Evolutionary conservation across 805 yeast genomes (phyloP).

Genomic region (Dipodascus geniculatus): DNA sequence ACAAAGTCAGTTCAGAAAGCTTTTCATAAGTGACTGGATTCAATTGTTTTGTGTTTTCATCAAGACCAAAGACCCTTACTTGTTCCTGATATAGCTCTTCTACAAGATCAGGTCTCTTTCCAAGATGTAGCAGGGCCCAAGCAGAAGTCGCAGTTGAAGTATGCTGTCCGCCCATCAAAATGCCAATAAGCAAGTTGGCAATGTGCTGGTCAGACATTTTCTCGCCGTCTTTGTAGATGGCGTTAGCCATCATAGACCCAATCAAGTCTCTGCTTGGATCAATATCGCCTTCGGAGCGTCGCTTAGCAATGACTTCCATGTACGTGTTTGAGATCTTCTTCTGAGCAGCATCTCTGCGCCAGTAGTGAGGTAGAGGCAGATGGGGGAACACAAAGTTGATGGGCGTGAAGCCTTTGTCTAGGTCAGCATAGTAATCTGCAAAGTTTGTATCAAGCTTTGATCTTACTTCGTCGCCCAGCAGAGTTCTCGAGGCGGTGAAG

Average conservation of each 20-base stretch:
- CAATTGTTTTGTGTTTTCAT: slow-evolving; percentile 15
- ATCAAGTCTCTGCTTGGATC: slow-evolving; percentile 74
- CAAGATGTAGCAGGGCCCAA: slow-evolving; percentile 87
- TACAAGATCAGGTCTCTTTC: slow-evolving; percentile 75
- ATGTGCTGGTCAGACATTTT: slow-evolving; percentile 92
- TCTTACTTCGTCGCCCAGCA: slow-evolving; percentile 88
- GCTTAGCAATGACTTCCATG: slow-evolving; percentile 58
- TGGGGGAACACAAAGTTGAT: slow-evolving; percentile 91
- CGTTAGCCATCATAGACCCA: slow-evolving; percentile 71
- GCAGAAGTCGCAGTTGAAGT: slow-evolving; percentile 94
- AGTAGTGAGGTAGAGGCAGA: slow-evolving; percentile 78
- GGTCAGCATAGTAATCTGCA: slow-evolving; percentile 76
- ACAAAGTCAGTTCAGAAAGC: slow-evolving; percentile 67
- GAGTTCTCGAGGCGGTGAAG: slow-evolving; percentile 87
- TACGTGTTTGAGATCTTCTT: slow-evolving; percentile 68
- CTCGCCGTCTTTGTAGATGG: slow-evolving; percentile 87
- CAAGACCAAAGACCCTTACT: slow-evolving; percentile 38
- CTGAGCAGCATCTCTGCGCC: slow-evolving; percentile 82
- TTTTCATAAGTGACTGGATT: slow-evolving; percentile 67
- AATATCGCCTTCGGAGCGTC: slow-evolving; percentile 68
- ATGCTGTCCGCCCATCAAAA: slow-evolving; percentile 98
- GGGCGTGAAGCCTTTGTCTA: slow-evolving; percentile 96
- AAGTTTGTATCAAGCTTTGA: slow-evolving; percentile 67
- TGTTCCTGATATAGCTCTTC: slow-evolving; percentile 73
- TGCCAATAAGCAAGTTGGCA: slow-evolving; percentile 87